Percentiles rank a stretch among this genome's conserved stretches.
Conservation (phyloP, 164 flowering plant genomes). For the Houttuynia cordata region DNA sequence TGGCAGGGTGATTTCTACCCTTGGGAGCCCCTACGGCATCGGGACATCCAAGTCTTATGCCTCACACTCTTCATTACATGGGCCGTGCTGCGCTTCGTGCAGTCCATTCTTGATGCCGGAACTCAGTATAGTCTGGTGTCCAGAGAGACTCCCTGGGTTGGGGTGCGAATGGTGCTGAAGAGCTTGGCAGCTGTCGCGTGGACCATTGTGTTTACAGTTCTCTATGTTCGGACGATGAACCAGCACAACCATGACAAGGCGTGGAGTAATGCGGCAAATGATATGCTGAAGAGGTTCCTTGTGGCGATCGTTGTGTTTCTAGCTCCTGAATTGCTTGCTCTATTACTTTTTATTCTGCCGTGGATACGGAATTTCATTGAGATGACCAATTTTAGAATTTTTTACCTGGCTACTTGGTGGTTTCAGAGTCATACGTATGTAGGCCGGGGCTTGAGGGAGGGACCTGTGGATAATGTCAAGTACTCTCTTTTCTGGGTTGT, state of each 20-base stretch:
- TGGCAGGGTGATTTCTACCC: slow-evolving; percentile 43
- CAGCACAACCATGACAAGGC: slow-evolving; percentile 44
- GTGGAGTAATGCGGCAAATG: slow-evolving; percentile 55
- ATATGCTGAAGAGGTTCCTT: slow-evolving; percentile 44
- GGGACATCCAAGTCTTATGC: slow-evolving; percentile 58
- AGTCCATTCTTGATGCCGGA: slow-evolving; percentile 81
- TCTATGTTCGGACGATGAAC: slow-evolving; percentile 63
- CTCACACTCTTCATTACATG: slow-evolving; percentile 78
- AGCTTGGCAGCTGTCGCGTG: slow-evolving; percentile 48
- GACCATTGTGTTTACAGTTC: slow-evolving; percentile 53
- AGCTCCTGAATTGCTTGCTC: slow-evolving; percentile 66
- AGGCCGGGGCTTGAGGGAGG: slow-evolving; percentile 86
- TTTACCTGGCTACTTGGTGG: slow-evolving; percentile 82
- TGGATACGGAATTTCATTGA: slow-evolving; percentile 74
- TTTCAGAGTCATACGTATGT: slow-evolving; percentile 65
- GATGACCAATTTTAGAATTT: slow-evolving; percentile 45
- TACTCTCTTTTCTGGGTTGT: slow-evolving; percentile 66
- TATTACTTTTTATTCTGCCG: slow-evolving; percentile 58
- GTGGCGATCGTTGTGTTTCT: slow-evolving; percentile 47
- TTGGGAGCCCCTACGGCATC: slow-evolving; percentile 44
- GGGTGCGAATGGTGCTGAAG: slow-evolving; percentile 79
- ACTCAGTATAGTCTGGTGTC: slow-evolving; percentile 84
- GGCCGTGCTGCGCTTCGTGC: slow-evolving; percentile 61
- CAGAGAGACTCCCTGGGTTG: slow-evolving; percentile 47
- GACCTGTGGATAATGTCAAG: slow-evolving; percentile 57